phyloP scores from a whole-genome alignment of 2,329 filamentous ascomycete species.

The Aspergillus chevalieri region DNA sequence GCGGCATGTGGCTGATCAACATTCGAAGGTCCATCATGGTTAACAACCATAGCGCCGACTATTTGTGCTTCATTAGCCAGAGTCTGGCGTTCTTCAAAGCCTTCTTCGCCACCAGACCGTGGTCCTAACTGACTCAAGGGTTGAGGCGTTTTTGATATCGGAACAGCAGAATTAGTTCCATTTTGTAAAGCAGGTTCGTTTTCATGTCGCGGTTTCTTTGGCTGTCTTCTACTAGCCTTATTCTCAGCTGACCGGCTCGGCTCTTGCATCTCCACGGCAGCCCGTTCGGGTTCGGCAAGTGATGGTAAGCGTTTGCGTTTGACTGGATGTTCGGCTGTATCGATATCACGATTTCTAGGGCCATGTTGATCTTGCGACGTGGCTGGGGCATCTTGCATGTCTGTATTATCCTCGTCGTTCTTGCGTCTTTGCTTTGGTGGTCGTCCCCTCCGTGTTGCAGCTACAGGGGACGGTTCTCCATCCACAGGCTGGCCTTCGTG shows the following conservation, averaged over 20 bases:
- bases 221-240: not conserved
- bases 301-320: not conserved
- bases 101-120: not conserved
- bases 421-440: slow-evolving; percentile 15
- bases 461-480: not conserved
- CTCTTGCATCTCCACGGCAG: not conserved
- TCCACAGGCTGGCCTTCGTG: slow-evolving; percentile 2
- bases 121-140: not conserved
- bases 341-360: not conserved
- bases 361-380: not conserved
- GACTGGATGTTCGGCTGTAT: not conserved
- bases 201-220: not conserved
- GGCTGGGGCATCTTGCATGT: not conserved
- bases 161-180: not conserved
- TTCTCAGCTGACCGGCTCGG: not conserved
- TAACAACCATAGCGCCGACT: not conserved
- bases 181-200: not conserved
- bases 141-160: not conserved
- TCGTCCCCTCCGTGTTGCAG: slow-evolving; percentile 4
- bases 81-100: no score
- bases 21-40: not conserved
- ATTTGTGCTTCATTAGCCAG: not conserved
- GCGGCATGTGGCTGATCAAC: not conserved
- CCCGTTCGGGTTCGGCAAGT: not conserved
- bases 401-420: not conserved